Base-by-base conservation (phyloP, 139 green algal species). In the Desmodesmus armatus region DNA sequence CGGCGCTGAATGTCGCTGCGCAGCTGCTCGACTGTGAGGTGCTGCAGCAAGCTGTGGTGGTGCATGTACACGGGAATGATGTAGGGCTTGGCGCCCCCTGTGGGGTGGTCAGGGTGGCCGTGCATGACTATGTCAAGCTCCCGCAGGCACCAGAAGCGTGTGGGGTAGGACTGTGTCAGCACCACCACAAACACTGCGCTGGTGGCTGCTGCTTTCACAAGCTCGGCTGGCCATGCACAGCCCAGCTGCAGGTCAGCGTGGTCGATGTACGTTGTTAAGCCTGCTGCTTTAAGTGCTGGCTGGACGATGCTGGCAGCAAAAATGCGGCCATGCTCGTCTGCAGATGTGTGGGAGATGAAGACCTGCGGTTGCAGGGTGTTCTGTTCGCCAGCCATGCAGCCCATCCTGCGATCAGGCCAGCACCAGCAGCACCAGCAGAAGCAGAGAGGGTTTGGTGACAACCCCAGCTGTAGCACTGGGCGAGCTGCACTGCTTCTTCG, bases 291-390 rank as follows among this genome's bases (percentile, higher is more conserved):
- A 15, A 78, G 3, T 11, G 70, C 70, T 40, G 70, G 70, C 39
- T 78, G 58, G 33, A 78, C 35, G 41, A 78, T 78, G 17, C 9
- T 5, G 33, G 33, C 70, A 60, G 70, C 70, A 58, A 78, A 78
- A 13, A 31, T 55, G 29, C 41, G 13, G 33, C 11, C 70, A 41
- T 13, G 21, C 11, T 44, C 1, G n/a, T 78, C 31, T 23, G 58
- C 35, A 27, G 35, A 35, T 63, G 70, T 78, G 70, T 78, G 70
- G 70, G 35, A 60, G 43, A 78, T 78, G 70, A 78, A 78, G 35
- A 78, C 70, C 33, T 78, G 70, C 31, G 0, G 33, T 55, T 35
- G 39, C 37, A 78, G 70, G 29, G 58, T n/a, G n/a, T n/a, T n/a
- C n/a, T n/a, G n/a, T n/a, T n/a, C n/a, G n/a, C n/a, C n/a, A n/a